phyloP scores from a whole-genome alignment of 23 red algal species.

The Gracilariopsis chorda region DNA sequence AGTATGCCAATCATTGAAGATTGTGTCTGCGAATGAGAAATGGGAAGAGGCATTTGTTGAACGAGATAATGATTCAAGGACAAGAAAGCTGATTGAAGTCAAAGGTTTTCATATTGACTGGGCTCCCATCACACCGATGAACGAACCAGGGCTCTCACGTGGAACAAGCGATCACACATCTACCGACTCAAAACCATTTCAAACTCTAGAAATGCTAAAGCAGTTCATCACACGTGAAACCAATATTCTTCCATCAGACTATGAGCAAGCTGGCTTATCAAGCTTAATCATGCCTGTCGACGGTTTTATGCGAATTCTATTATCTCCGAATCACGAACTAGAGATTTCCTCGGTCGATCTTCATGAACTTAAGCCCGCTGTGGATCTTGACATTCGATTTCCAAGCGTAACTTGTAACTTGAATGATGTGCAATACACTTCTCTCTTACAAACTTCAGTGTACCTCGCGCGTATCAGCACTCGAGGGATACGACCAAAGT shows the following conservation, averaged over 20 bases:
- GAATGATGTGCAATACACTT: constrained; percentile 81
- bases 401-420: constrained; percentile 43
- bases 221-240: constrained; percentile 5
- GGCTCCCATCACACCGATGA: constrained; percentile 27
- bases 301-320: constrained; percentile 28
- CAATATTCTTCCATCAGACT: background rate
- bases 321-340: background rate
- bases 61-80: background rate
- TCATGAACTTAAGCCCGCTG: constrained; percentile 11
- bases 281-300: constrained; percentile 20
- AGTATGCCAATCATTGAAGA: constrained; percentile 48
- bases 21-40: constrained; percentile 52
- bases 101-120: constrained; percentile 50
- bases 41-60: constrained; percentile 74
- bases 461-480: constrained; percentile 61
- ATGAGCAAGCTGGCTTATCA: background rate
- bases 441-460: constrained; percentile 59
- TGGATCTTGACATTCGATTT: constrained; percentile 62
- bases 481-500: constrained; percentile 44
- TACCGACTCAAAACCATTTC: background rate
- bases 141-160: constrained; percentile 2
- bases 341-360: background rate
- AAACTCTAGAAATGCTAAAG: constrained; percentile 38
- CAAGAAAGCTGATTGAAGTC: constrained; percentile 63
- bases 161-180: background rate